Percentiles rank a stretch among this genome's conserved stretches.
phyloP scores from a whole-genome alignment of 1,139 yeast species.

The Hyphopichia buzzinii region DNA sequence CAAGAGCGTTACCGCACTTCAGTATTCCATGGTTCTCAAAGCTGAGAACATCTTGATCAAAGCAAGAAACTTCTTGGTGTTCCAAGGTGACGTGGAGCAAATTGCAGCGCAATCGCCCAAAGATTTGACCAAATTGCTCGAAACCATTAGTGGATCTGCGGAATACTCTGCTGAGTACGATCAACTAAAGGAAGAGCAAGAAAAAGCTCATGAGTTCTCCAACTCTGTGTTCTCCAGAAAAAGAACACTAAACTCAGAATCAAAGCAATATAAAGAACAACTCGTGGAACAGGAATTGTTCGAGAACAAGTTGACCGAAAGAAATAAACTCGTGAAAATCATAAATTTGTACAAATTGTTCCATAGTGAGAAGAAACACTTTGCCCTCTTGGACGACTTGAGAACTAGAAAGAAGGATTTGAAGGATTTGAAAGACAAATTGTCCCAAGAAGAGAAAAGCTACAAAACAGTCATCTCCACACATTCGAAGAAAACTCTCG shows the following conservation, averaged over 20 bases:
- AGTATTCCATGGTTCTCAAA: conserved; percentile 66
- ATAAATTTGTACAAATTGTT: conserved; percentile 65
- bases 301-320: conserved; percentile 54
- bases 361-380: conserved; percentile 57
- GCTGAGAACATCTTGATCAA: conserved; percentile 83
- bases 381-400: conserved; percentile 23
- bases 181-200: conserved; percentile 61
- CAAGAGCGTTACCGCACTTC: conserved; percentile 56
- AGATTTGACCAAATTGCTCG: conserved; percentile 73
- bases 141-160: conserved; percentile 78
- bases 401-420: conserved; percentile 27
- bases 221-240: conserved; percentile 68
- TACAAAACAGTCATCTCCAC: conserved; percentile 36
- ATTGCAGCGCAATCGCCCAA: conserved; percentile 84
- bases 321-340: conserved; percentile 41
- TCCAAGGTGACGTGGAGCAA: conserved; percentile 96
- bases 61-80: conserved; percentile 89
- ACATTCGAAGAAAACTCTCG: conserved; percentile 47
- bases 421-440: conserved; percentile 23
- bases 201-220: conserved; percentile 63
- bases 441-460: conserved; percentile 22
- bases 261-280: conserved; percentile 78
- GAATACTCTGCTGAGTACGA: conserved; percentile 71
- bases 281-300: conserved; percentile 69
- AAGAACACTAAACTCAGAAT: conserved; percentile 71